Evolutionary conservation across 257 asterid species (phyloP).

Genomic region (Solanum sitiens): DNA sequence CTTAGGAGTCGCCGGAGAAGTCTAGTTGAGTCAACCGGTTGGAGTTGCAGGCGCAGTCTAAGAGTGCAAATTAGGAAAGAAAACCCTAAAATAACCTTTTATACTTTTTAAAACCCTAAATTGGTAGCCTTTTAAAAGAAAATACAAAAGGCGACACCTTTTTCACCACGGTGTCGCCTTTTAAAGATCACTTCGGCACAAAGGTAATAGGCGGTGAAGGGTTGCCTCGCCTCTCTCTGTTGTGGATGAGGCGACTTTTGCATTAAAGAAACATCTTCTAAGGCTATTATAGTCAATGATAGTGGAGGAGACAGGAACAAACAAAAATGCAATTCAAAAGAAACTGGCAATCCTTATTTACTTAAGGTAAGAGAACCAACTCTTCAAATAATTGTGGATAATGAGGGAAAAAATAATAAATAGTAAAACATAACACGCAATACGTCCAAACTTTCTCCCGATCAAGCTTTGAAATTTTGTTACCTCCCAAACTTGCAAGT

Average conservation of each 20-base stretch:
- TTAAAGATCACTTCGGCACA: not conserved
- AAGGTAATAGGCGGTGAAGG: not conserved
- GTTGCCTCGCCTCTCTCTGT: not conserved
- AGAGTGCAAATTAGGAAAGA: not conserved
- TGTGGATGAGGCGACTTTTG: not conserved
- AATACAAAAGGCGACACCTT: not conserved
- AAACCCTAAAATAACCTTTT: not conserved
- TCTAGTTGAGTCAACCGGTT: not conserved
- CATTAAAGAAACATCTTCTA: not conserved
- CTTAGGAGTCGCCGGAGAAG: not conserved
- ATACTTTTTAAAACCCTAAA: not conserved
- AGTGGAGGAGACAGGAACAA: not conserved
- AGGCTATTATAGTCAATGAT: not conserved
- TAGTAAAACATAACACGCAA: not conserved
- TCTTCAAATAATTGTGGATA: not conserved
- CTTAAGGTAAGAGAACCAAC: not conserved
- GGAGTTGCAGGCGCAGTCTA: not conserved
- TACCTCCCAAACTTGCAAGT: not conserved
- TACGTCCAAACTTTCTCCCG: not conserved
- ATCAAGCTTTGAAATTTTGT: not conserved
- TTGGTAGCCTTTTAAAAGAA: not conserved
- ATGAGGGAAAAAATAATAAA: not conserved
- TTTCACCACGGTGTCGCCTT: not conserved
- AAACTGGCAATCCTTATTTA: not conserved
- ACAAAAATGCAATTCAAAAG: not conserved